Percentiles rank a stretch among this genome's conserved stretches.
These are phyloP conservation scores for Fistulifera solaris DNA, from an alignment of 108 stramenopile genomes.

Conservation along the genomic window DNA sequence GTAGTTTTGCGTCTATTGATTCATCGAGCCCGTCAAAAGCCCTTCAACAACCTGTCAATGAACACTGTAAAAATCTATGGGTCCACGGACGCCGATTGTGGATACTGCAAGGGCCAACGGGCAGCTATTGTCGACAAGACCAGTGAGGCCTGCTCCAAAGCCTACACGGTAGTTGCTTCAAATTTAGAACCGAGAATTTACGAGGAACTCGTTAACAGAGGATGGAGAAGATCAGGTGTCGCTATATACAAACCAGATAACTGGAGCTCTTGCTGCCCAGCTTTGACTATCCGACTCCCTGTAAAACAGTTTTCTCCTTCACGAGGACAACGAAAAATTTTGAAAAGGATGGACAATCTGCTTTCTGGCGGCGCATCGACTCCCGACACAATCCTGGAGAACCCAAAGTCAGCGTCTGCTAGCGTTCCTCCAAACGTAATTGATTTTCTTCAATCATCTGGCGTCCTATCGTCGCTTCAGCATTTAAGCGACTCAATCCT, in stretches of 20 bases:
- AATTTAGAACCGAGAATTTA: constrained; percentile 44
- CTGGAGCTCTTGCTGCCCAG: constrained; percentile 76
- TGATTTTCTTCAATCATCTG: background rate
- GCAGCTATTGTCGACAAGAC: constrained; percentile 14
- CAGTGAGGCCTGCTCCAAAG: constrained; percentile 36
- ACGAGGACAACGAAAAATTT: constrained; percentile 58
- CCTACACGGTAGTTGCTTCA: constrained; percentile 47
- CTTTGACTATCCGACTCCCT: constrained; percentile 60
- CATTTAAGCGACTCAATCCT: background rate
- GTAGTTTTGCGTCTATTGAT: too few relatives aligned
- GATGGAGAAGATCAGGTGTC: constrained; percentile 78
- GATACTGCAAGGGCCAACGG: constrained; percentile 64
- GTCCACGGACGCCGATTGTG: constrained; percentile 45
- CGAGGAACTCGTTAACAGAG: constrained; percentile 50
- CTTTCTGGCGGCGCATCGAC: constrained; percentile 9
- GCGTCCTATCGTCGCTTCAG: background rate
- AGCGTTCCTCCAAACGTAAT: constrained; percentile 13
- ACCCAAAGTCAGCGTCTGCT: constrained; percentile 5
- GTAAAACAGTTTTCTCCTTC: constrained; percentile 37
- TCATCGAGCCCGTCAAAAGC: too few relatives aligned
- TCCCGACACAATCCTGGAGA: constrained; percentile 8
- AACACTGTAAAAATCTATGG: constrained; percentile 41
- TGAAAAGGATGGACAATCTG: constrained; percentile 29
- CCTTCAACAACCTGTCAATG: background rate
- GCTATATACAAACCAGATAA: constrained; percentile 75